A percentile compares a stretch with the other conserved stretches of the same genome.
These are phyloP conservation scores for Nothophoma quercina DNA, from an alignment of 2,329 filamentous ascomycete species.

Conservation along the genomic window DNA sequence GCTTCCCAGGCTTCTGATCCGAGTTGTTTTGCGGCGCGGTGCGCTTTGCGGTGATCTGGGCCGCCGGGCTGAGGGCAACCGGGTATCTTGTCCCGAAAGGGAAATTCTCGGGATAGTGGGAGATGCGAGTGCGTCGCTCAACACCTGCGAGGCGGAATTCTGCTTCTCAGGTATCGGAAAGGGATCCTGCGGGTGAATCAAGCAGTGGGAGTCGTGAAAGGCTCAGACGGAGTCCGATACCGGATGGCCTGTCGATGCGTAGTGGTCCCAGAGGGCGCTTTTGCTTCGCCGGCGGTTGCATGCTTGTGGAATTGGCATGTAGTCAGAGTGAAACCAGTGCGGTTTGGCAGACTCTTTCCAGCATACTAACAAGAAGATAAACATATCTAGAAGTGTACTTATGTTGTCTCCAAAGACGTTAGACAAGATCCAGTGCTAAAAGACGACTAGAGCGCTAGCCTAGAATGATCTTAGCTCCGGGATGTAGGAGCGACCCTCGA, in stretches of 20 bases:
- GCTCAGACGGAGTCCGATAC: neutral
- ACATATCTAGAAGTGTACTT: no score
- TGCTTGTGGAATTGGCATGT: no score
- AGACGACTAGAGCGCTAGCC: no score
- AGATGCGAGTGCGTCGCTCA: neutral
- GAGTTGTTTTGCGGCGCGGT: neutral
- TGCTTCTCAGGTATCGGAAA: neutral
- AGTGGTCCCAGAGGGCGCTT: no score
- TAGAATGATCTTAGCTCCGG: no score
- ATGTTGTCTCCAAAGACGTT: no score
- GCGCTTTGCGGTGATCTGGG: neutral
- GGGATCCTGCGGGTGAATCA: neutral
- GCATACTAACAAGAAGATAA: no score
- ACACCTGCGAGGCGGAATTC: neutral
- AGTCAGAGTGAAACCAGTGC: no score
- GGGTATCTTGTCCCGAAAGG: constrained; percentile 16
- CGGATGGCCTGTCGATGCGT: neutral
- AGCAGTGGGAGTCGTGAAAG: neutral
- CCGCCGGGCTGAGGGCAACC: neutral
- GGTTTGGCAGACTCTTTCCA: no score
- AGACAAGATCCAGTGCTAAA: no score
- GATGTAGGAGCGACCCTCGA: no score
- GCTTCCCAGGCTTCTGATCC: neutral
- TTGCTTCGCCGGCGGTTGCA: no score
- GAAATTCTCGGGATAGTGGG: constrained; percentile 14